Base-by-base conservation (phyloP, 2,329 filamentous ascomycete genomes). In the Penicillium sumatraense region DNA sequence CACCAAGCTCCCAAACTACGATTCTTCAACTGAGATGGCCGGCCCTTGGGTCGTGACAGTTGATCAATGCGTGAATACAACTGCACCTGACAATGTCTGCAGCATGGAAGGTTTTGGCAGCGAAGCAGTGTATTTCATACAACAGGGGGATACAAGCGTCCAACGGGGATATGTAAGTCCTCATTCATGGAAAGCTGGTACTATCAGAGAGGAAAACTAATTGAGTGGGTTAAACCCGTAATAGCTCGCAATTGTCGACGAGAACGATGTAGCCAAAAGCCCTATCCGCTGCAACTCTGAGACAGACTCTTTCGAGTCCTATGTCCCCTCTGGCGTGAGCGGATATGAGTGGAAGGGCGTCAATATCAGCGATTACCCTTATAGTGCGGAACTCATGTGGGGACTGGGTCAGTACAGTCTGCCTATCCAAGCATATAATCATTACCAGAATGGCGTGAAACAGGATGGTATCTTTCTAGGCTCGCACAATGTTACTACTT, bases 401-500 rank as follows among this genome's bases (percentile, higher is more conserved):
- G 44, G 49, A 11, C 21, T 57, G 10, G 54, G 51, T 5, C 14
- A 47, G 14, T 50, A 54, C 13, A 57, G 50, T 18, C 24, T 49
- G 46, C 46, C 50, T 4, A 50, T 57, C 2, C 40, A 53, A 26
- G 46, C 51, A 2, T 57, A 57, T 21, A 18, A 47, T 11, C 54
- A 53, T 26, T 57, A 53, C 33, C 8, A 45, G 9, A 23, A 47
- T 23, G 54, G 47, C 3, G 47, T 35, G 18, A 57, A 57, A 33
- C 50, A 53, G 41, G 54, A 57, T 23, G 54, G 54, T 16, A 40
- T 57, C 21, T 57, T 53, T 20, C 14, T 57, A 1, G 54, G 54
- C 6, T 45, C 54, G 7, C 54, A 57, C 21, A 57, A 57, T 51
- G 50, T 57, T 11, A 53, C 54, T 6, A 53, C 46, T 26, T 57